Percentiles rank a stretch among this genome's conserved stretches.
These are phyloP conservation scores for Jimgerdemannia flammicorona DNA, from an alignment of 192 early-diverging fungal species.

Conservation along the genomic window DNA sequence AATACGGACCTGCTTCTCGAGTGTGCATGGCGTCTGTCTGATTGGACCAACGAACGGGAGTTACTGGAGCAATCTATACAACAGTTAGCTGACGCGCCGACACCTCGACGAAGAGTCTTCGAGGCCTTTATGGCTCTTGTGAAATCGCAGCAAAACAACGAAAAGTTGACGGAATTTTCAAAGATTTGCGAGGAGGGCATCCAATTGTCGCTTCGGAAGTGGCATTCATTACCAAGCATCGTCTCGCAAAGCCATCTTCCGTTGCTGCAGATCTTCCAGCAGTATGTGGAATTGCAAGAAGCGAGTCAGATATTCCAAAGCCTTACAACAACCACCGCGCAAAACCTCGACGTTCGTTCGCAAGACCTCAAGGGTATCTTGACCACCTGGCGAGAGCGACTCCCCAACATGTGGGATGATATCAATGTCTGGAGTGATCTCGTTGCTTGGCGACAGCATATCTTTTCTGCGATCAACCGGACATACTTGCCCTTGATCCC, in stretches of 20 bases:
- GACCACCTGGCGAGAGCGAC: constrained; percentile 93
- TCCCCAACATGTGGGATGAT: constrained; percentile 96
- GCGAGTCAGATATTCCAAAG: constrained; percentile 87
- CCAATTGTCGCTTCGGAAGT: constrained; percentile 79
- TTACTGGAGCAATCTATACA: constrained; percentile 63
- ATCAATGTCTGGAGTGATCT: constrained; percentile 98
- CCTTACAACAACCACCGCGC: constrained; percentile 68
- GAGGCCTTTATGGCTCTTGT: constrained; percentile 82
- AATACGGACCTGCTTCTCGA: constrained; percentile 87
- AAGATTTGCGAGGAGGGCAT: constrained; percentile 82
- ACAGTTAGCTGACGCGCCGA: constrained; percentile 54
- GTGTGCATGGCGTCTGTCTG: constrained; percentile 91
- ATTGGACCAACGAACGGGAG: constrained; percentile 86
- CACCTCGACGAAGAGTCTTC: constrained; percentile 79
- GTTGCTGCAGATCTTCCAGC: constrained; percentile 91
- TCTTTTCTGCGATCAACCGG: constrained; percentile 95
- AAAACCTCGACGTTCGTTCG: constrained; percentile 83
- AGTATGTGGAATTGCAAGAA: constrained; percentile 93
- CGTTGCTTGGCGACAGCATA: constrained; percentile 97
- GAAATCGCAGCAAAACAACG: constrained; percentile 52
- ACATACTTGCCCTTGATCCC: constrained; percentile 86
- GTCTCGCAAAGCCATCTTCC: constrained; percentile 86
- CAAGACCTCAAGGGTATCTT: constrained; percentile 87
- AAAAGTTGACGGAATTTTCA: constrained; percentile 62
- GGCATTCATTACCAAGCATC: constrained; percentile 84